Base-by-base conservation (phyloP, 1,284 basidiomycete species). In the Cryptococcus deneoformans region DNA sequence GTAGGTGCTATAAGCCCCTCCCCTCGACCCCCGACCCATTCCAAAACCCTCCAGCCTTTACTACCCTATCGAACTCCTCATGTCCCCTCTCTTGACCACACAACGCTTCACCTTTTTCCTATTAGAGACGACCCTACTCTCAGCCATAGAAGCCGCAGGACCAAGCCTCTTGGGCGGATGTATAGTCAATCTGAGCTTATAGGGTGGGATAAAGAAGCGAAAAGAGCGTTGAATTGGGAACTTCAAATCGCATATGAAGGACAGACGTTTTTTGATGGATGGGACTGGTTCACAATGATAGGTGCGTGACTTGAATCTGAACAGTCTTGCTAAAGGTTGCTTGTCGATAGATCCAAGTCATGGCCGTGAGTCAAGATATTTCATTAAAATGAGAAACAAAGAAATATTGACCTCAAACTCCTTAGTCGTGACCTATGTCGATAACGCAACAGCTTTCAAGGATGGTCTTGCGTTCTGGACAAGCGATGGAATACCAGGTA, bases 261-360 rank as follows among this genome's bases (percentile, higher is more conserved):
- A 2, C 49, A 59, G 47, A 73, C 71, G 0, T 77, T 77, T 61
- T 77, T 77, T 52, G 70, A 76, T 52, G 70, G 65, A 69, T 75
- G 71, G 61, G 63, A 71, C 38, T 76, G 72, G 51, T 75, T 64
- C 50, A 57, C 52, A 10, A 55, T 59, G 37, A 29, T 59, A 6
- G 71, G 71, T 73, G 50, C 50, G 69, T 60, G 16, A 52, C n/a
- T 16, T 12, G 14, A 45, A 29, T 29, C 29, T 29, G 29, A 29
- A 29, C 29, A 29, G 5, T 29, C 29, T 11, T 12, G 38, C 29
- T 34, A 20, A 47, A 16, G 3, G 20, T 8, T 35, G 24, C 8
- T 40, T 4, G 20, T 35, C 43, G 36, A 35, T 36, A 65, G 72
- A 76, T 60, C 74, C 72, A 4, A 72, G 66, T 56, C 63, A 73